A percentile compares a stretch with the other conserved stretches of the same genome.
These are phyloP conservation scores for Colletotrichum spaethianum DNA, from an alignment of 2,329 filamentous ascomycete genomes.

Conservation along the genomic window DNA sequence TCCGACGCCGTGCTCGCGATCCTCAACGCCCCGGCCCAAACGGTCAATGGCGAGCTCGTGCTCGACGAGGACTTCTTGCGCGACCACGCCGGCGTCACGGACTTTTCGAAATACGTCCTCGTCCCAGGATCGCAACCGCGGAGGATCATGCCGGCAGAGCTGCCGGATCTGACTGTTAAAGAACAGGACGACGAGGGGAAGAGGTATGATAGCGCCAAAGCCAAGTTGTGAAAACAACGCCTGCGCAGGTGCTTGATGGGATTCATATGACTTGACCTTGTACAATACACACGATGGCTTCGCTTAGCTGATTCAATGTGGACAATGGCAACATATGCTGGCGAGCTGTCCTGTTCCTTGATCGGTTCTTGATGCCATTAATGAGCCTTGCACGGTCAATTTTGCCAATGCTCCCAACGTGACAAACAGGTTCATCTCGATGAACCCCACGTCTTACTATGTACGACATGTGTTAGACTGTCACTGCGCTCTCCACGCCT, in stretches of 20 bases:
- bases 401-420: no score
- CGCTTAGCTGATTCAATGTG: no score
- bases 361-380: no score
- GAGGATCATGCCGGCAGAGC: slow-evolving; percentile 81
- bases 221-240: slow-evolving; percentile 54
- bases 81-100: slow-evolving; percentile 71
- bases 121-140: slow-evolving; percentile 74
- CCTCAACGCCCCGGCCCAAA: slow-evolving; percentile 69
- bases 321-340: no score
- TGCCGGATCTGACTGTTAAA: slow-evolving; percentile 79
- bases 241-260: neutral
- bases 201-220: slow-evolving; percentile 73
- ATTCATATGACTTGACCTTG: neutral
- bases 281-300: neutral
- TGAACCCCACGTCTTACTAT: no score
- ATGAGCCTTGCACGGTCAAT: no score
- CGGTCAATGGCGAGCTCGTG: slow-evolving; percentile 79
- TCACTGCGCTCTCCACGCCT: no score
- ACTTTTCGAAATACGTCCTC: slow-evolving; percentile 83
- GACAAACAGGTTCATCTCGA: no score
- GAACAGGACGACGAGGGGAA: slow-evolving; percentile 87
- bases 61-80: slow-evolving; percentile 88
- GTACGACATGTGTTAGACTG: no score
- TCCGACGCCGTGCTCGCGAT: slow-evolving; percentile 85
- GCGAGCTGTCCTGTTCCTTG: no score